These are phyloP conservation scores for Phoma sp. DNA, from an alignment of 2,329 filamentous ascomycete species.

Conservation along the genomic window DNA sequence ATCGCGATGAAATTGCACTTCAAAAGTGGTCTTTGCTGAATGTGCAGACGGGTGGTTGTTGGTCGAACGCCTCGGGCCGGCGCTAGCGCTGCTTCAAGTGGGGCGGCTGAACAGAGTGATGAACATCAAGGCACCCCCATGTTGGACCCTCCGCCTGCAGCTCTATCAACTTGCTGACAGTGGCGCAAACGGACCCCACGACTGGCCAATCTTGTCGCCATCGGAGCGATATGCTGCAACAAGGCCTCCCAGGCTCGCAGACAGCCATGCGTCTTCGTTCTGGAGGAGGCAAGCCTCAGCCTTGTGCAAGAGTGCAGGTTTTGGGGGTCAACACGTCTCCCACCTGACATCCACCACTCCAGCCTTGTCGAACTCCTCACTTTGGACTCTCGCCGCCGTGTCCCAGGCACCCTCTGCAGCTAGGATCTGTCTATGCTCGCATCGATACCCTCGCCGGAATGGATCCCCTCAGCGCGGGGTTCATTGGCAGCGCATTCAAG, in stretches of 20 bases:
- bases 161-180: slow-evolving; percentile 1
- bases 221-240: not conserved
- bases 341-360: not conserved
- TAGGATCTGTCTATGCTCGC: not conserved
- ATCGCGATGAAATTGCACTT: too few species aligned
- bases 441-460: slow-evolving; percentile 4
- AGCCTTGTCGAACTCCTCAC: not conserved
- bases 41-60: not conserved
- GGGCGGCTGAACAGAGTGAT: not conserved
- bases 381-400: too few species aligned
- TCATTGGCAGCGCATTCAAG: slow-evolving; percentile 30
- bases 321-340: slow-evolving; percentile 5
- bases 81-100: not conserved
- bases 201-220: not conserved
- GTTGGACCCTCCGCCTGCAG: not conserved
- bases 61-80: not conserved
- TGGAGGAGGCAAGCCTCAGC: not conserved
- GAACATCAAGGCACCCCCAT: not conserved
- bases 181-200: not conserved
- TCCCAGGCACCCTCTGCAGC: not conserved
- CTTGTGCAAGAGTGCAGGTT: not conserved
- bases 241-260: not conserved
- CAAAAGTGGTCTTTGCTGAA: too few species aligned
- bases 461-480: slow-evolving; percentile 21
- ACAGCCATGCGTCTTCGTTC: not conserved